Conservation (phyloP, 768 basidiomycete genomes). For the Kwoniella sp. region DNA sequence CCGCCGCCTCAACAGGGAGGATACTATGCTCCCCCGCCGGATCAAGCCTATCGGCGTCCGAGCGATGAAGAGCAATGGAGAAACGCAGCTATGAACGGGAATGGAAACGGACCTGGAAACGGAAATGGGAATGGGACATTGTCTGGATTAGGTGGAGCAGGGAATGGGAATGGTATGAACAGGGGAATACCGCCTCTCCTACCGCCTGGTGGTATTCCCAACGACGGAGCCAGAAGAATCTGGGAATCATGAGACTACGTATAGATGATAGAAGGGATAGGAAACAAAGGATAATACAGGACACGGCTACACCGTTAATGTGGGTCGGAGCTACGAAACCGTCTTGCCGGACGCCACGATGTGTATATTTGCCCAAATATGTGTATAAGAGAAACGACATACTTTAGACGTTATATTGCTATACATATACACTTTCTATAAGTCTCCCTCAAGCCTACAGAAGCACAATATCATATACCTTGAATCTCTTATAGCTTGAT, state of each 20-base stretch:
- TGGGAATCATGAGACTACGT: constrained; percentile 15
- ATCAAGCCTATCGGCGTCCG: constrained; percentile 17
- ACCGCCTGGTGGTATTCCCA: constrained; percentile 8
- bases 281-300: too few species aligned
- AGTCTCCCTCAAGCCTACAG: too few species aligned
- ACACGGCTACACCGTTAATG: too few species aligned
- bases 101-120: constrained; percentile 1
- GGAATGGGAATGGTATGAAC: constrained; percentile 1
- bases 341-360: too few species aligned
- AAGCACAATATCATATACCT: too few species aligned
- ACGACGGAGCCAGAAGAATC: constrained; percentile 17
- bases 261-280: too few species aligned
- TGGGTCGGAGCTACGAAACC: too few species aligned
- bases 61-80: constrained; percentile 25
- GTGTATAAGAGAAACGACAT: too few species aligned
- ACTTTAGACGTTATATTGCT: too few species aligned
- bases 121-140: constrained; percentile 1
- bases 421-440: too few species aligned
- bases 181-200: constrained; percentile 6
- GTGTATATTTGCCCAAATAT: too few species aligned
- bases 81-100: constrained; percentile 1
- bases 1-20: constrained; percentile 6
- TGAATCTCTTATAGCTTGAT: too few species aligned
- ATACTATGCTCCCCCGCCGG: constrained; percentile 14
- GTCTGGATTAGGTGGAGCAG: background rate